Base-by-base conservation (phyloP, 148 eudicot genomes). In the Diospyros kaki region DNA sequence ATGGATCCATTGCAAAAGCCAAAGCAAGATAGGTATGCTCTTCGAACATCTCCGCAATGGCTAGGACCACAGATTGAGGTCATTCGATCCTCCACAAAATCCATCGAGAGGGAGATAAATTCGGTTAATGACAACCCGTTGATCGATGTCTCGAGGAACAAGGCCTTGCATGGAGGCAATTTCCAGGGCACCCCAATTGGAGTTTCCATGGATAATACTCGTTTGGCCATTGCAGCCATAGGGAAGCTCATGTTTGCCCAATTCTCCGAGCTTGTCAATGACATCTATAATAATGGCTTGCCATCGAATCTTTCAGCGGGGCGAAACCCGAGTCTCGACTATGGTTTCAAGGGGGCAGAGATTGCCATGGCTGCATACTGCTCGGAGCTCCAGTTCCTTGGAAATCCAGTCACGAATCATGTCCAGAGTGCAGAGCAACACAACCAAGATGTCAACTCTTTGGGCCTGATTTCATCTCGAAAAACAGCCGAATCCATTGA, bases 181-280 rank as follows among this genome's bases (percentile, higher is more conserved):
- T 93, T 93, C 84, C 92, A 93, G 69, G 98, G 98, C 3, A 90
- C 98, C 6, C 98, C 98, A 11, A 93, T 93, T 51, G 98, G 98
- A 41, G 96, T 90, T 1, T 89, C 98, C 43, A 93, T 93, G 98
- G 98, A 93, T 67, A 93, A 93, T 12, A 67, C 96, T 0, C 81
- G 98, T 17, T 74, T 93, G 50, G 98, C 98, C 9, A 72, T 93
- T 2, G 93, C 96, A 5, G 83, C 98, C 1, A 93, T 93, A 9
- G 98, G 98, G 12, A 93, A 93, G 58, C 74, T 93, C 7, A 54
- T 93, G 85, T 93, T 93, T 74, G 98, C 98, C 7, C 98, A 93
- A 56, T 90, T 89, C 61, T 93, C 98, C 0, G 98, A 93, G 72
- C 88, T 93, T 3, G 96, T 89, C 0, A 90, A 93, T 66, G 98